Base-by-base conservation (phyloP, 1,284 basidiomycete species). In the Cerrena zonata region DNA sequence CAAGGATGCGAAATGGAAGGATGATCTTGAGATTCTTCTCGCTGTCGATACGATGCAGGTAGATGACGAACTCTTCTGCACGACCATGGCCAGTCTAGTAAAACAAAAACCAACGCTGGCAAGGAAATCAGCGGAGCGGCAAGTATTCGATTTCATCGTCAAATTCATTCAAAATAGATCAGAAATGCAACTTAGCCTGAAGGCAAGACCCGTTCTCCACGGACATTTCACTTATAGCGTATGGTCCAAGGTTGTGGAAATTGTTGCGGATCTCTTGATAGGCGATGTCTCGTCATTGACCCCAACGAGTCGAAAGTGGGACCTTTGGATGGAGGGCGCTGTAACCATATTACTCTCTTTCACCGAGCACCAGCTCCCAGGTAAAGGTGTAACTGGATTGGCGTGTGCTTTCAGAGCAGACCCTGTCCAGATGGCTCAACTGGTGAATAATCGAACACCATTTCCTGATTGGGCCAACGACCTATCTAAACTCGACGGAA, bases 11-110 rank as follows among this genome's bases (percentile, higher is more conserved):
- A 7, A 34, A 34, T 34, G 30, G 30, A 7, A 34, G 7, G 30
- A 48, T 3, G 47, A 48, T 24, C 18, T 22, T 11, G 47, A 21
- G 10, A 39, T 48, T 7, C 47, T 48, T 27, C n/a, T n/a, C 23
- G 30, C 47, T 4, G 47, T 48, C 11, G 47, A 48, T 24, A 19
- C 23, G n/a, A 24, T 48, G 11, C 36, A 38, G 5, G 18, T 40
- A 3, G 47, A 48, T 25, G 47, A 48, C 19, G 47, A 48, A 19
- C 24, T 48, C 5, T 24, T 48, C 19, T 7, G 30, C 7, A 40
- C 37, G n/a, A 48, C 47, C 10, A 48, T 48, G 7, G 30, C 30
- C 7, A 15, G 30, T 7, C 15, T 15, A 34, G 7, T 34, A 15
- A 34, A 7, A 15, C 30, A 34, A 15, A 34, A 7, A 34, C 15